Evolutionary conservation across 176 grass and related monocot species (phyloP).

Genomic region (Phoenix dactylifera): DNA sequence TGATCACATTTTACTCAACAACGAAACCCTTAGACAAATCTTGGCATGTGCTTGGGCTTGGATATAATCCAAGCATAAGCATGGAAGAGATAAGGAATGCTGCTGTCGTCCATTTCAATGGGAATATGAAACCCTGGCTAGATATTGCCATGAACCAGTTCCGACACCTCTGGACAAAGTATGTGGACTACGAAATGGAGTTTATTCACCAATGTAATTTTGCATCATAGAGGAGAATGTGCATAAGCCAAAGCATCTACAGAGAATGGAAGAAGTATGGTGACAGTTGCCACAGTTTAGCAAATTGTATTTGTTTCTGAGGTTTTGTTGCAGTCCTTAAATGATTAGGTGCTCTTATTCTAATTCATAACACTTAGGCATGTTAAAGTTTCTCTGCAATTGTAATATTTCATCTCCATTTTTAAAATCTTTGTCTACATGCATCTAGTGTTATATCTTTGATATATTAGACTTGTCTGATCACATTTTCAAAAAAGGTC

Average conservation of each 20-base stretch:
- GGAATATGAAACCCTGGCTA: constrained; percentile 99
- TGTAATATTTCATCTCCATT: no score
- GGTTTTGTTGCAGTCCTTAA: constrained; percentile 11
- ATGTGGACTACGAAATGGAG: constrained; percentile 70
- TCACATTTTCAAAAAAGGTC: no score
- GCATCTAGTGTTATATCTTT: no score
- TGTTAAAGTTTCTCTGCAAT: no score
- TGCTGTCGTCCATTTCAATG: constrained; percentile 96
- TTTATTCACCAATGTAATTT: constrained; percentile 88
- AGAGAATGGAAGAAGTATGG: not conserved
- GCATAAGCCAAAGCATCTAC: not conserved
- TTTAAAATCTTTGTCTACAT: no score
- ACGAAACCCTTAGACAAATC: constrained; percentile 92
- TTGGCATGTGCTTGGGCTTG: constrained; percentile 96
- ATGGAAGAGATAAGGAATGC: constrained; percentile 97
- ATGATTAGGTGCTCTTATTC: constrained; percentile 4
- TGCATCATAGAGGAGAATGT: constrained; percentile 22
- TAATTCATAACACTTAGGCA: not conserved
- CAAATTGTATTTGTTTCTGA: not conserved
- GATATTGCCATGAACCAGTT: constrained; percentile 98
- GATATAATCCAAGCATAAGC: constrained; percentile 95
- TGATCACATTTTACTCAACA: constrained; percentile 98
- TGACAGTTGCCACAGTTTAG: not conserved
- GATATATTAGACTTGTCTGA: no score
- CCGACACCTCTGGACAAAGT: constrained; percentile 75